These are phyloP conservation scores for Termitomyces sp. DNA, from an alignment of 768 basidiomycete species.

Conservation along the genomic window DNA sequence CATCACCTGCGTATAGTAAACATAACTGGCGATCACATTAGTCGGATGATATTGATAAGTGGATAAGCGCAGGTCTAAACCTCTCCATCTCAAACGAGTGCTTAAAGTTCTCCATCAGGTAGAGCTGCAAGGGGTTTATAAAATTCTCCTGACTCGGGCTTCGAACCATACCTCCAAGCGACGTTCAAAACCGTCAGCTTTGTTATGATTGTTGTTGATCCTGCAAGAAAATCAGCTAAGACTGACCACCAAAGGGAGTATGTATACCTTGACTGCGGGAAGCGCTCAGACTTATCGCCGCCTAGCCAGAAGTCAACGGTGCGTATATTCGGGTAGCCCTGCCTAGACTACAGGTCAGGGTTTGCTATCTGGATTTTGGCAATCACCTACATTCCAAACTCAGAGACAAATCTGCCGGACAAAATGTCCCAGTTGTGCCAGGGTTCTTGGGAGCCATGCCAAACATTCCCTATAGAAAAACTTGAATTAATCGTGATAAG, in stretches of 20 bases:
- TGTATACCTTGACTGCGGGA: slow-evolving; percentile 80
- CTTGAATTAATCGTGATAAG: not conserved
- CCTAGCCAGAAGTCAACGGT: slow-evolving; percentile 90
- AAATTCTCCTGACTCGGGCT: not conserved
- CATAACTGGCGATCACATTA: slow-evolving; percentile 48
- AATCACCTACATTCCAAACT: slow-evolving; percentile 81
- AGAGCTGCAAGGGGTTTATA: slow-evolving; percentile 43
- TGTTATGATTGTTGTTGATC: slow-evolving; percentile 80
- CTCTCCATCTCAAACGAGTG: slow-evolving; percentile 85
- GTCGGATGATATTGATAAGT: not conserved
- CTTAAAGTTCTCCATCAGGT: slow-evolving; percentile 92
- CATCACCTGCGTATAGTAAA: slow-evolving; percentile 95
- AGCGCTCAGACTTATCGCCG: slow-evolving; percentile 65
- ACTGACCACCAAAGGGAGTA: not conserved
- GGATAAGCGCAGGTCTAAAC: slow-evolving; percentile 23
- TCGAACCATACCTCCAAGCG: slow-evolving; percentile 56
- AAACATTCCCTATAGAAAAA: slow-evolving; percentile 67
- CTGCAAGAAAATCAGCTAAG: slow-evolving; percentile 24
- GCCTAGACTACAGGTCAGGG: slow-evolving; percentile 37
- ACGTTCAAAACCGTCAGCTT: slow-evolving; percentile 83
- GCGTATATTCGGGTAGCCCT: slow-evolving; percentile 82
- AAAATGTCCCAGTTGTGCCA: slow-evolving; percentile 95
- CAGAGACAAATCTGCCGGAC: slow-evolving; percentile 88
- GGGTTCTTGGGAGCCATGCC: slow-evolving; percentile 90
- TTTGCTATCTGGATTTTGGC: not conserved